phyloP scores from a whole-genome alignment of 176 grass and related monocot species.

The Aechmea fasciata region DNA sequence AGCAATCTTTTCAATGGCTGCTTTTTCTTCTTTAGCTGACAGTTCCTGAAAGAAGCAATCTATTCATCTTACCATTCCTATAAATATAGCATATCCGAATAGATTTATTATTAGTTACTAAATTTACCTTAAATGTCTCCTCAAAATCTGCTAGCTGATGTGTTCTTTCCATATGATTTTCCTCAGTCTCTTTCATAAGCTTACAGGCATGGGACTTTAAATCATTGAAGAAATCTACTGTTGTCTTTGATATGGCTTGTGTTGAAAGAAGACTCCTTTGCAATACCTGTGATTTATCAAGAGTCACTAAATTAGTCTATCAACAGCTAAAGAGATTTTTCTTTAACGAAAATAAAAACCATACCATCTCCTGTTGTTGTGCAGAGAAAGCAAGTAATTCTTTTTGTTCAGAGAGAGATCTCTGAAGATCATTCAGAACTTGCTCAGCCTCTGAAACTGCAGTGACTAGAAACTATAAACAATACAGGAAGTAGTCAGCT shows the following conservation, averaged over 20 bases:
- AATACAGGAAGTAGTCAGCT: not conserved
- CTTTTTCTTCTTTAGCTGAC: conserved; percentile 51
- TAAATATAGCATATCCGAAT: conserved; percentile 1
- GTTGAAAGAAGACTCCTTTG: conserved; percentile 56
- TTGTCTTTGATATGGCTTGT: conserved; percentile 62
- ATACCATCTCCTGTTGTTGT: conserved; percentile 51
- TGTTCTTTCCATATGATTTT: conserved; percentile 36
- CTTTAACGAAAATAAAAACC: conserved; percentile 11
- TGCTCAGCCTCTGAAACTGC: conserved; percentile 56
- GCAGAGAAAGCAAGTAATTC: conserved; percentile 42
- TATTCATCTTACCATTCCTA: conserved; percentile 3
- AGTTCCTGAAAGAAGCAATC: conserved; percentile 31
- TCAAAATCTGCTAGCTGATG: conserved; percentile 45
- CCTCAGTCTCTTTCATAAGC: conserved; percentile 40
- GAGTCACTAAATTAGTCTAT: not conserved
- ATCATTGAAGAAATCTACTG: conserved; percentile 43
- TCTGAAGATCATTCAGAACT: conserved; percentile 41
- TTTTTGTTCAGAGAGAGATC: conserved; percentile 55
- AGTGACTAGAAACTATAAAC: conserved; percentile 50
- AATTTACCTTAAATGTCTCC: conserved; percentile 57
- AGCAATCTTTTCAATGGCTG: conserved; percentile 50
- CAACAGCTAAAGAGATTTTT: not conserved
- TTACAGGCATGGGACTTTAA: conserved; percentile 30
- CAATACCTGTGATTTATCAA: conserved; percentile 29
- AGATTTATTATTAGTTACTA: conserved; percentile 16